Conservation (phyloP, 148 eudicot species). For the Rhododendron vialii region DNA sequence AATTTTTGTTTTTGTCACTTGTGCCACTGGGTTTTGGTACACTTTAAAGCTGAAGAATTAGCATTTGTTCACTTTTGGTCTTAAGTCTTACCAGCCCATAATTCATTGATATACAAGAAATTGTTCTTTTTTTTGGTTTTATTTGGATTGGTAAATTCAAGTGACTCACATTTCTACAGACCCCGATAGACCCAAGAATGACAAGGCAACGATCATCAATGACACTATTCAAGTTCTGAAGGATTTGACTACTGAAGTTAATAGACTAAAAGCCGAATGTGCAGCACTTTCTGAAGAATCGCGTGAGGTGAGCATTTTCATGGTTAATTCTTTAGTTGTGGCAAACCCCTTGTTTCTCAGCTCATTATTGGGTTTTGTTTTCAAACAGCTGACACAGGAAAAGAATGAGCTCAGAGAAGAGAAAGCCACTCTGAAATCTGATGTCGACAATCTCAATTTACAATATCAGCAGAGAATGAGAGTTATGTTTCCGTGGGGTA, state of each 20-base stretch:
- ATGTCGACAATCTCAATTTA: slow-evolving; percentile 48
- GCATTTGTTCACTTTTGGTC: background rate
- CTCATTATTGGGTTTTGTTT: slow-evolving; percentile 12
- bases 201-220: slow-evolving; percentile 53
- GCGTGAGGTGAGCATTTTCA: slow-evolving; percentile 42
- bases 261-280: slow-evolving; percentile 52
- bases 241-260: slow-evolving; percentile 56
- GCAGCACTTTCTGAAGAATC: slow-evolving; percentile 54
- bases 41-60: background rate
- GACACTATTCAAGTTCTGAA: slow-evolving; percentile 58
- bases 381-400: slow-evolving; percentile 57
- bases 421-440: slow-evolving; percentile 54
- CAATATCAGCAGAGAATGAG: slow-evolving; percentile 55
- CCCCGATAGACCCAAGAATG: slow-evolving; percentile 63
- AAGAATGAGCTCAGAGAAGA: slow-evolving; percentile 70
- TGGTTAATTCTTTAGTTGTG: slow-evolving; percentile 12
- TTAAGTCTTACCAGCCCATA: background rate
- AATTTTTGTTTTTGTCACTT: background rate
- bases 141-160: slow-evolving; percentile 4
- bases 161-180: slow-evolving; percentile 25
- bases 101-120: background rate
- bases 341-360: slow-evolving; percentile 12
- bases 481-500: slow-evolving; percentile 54
- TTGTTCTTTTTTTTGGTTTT: background rate
- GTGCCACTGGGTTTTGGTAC: background rate